Evolutionary conservation across 225 moss, liverwort and hornwort genomes (phyloP).

Genomic region (Anthoceros angustus): DNA sequence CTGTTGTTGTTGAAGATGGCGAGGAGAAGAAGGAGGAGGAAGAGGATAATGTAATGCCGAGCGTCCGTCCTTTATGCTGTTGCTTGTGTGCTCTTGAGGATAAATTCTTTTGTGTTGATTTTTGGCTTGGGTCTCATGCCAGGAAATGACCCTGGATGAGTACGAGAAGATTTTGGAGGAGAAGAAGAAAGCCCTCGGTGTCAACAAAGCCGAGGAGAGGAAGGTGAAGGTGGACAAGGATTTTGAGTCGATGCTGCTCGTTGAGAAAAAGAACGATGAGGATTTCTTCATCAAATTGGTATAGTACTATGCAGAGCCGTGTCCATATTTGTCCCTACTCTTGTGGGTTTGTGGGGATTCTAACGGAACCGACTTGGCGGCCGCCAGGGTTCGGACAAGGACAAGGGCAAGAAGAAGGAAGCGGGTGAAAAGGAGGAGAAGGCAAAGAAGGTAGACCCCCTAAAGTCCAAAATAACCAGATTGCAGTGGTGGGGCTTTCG

Average conservation of each 20-base stretch:
- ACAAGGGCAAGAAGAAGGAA: constrained; percentile 68
- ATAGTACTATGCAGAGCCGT: neutral
- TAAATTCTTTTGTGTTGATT: neutral
- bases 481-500: neutral
- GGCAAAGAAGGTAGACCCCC: constrained; percentile 37
- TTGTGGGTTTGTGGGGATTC: neutral
- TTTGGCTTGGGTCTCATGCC: neutral
- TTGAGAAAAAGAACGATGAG: constrained; percentile 69
- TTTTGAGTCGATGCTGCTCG: constrained; percentile 73
- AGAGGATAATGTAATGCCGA: constrained; percentile 38
- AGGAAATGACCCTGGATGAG: constrained; percentile 89
- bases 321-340: neutral
- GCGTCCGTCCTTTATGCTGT: no score
- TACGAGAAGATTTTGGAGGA: constrained; percentile 87
- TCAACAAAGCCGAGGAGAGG: constrained; percentile 53
- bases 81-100: neutral
- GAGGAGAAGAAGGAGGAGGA: constrained; percentile 34
- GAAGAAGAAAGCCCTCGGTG: constrained; percentile 56
- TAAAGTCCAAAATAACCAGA: no score
- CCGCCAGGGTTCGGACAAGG: constrained; percentile 65
- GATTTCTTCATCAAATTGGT: constrained; percentile 88
- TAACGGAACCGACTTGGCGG: neutral
- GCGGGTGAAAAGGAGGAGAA: constrained; percentile 71
- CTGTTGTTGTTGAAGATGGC: constrained; percentile 18
- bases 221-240: constrained; percentile 73